Base-by-base conservation (phyloP, 805 yeast genomes). In the Hanseniaspora meyeri region DNA sequence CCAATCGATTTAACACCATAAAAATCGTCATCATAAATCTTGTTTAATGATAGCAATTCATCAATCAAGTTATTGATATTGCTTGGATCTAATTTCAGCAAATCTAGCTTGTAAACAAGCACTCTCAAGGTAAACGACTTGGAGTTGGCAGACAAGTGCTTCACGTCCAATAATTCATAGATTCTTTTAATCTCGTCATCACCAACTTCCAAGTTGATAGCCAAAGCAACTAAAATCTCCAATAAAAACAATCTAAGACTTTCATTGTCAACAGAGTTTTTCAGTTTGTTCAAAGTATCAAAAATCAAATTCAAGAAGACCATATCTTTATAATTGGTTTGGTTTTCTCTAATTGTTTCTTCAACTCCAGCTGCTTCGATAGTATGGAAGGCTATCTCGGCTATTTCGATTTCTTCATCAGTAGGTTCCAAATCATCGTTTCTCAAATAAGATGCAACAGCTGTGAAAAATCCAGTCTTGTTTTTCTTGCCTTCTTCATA, bases 351-450 rank as follows among this genome's bases (percentile, higher is more conserved):
- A 59, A 88, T 76, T 1, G 88, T 71, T 1, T 74, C 72, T 4
- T 76, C 68, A 5, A 89, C 70, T 51, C 78, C 77, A 60, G 93
- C 81, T 0, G 91, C 80, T 53, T 79, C 79, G 52, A 91, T 75
- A 66, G 97, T 91, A 61, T 90, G 95, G 45, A 84, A 71, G 0
- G 96, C 85, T 5, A 88, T 82, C 14, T 85, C 68, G 0, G 97
- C 87, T 5, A 87, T 78, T 60, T 89, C 95, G 51, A 93, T 83
- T 62, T 91, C 97, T 64, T 87, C 95, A 57, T 87, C 95, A 1
- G 95, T 79, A 12, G 99, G 99, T 67, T 91, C 97, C n/a, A 29
- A 46, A 55, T 87, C 95, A 63, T 89, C 97, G 19, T 97, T 93
- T 60, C 93, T 87, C 68, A 93, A 77, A 64, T 89, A 91, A 0